Conservation (phyloP, 176 grass and related monocot genomes). For the Stipa capillata region DNA sequence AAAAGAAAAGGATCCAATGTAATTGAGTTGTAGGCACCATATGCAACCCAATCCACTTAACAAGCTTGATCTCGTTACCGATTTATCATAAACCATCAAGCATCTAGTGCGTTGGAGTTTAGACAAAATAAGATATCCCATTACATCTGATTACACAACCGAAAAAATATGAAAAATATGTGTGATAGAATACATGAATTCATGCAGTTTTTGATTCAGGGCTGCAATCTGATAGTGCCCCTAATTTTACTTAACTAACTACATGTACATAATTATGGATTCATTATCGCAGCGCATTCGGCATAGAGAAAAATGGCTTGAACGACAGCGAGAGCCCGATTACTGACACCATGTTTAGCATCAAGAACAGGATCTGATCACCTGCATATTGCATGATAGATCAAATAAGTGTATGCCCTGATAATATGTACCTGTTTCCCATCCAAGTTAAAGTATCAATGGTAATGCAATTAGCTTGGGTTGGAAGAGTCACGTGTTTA, state of each 20-base stretch:
- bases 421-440: background rate
- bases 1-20: background rate
- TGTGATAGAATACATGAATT: background rate
- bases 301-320: constrained; percentile 40
- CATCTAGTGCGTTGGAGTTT: background rate
- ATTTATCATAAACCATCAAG: background rate
- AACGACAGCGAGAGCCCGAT: constrained; percentile 35
- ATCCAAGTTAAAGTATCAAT: background rate
- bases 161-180: background rate
- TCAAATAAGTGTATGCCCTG: background rate
- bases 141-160: background rate
- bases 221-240: background rate
- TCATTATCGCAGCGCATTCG: background rate
- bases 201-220: background rate
- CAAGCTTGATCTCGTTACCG: background rate
- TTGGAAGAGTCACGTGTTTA: constrained; percentile 2
- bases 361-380: constrained; percentile 54
- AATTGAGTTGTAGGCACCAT: background rate
- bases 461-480: background rate
- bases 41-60: background rate
- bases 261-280: background rate
- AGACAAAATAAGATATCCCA: background rate
- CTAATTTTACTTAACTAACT: background rate
- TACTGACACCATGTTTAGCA: constrained; percentile 39
- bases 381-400: constrained; percentile 32